Evolutionary conservation across 2,329 filamentous ascomycete genomes (phyloP).

Genomic region (Chaetomiaceae sp.): DNA sequence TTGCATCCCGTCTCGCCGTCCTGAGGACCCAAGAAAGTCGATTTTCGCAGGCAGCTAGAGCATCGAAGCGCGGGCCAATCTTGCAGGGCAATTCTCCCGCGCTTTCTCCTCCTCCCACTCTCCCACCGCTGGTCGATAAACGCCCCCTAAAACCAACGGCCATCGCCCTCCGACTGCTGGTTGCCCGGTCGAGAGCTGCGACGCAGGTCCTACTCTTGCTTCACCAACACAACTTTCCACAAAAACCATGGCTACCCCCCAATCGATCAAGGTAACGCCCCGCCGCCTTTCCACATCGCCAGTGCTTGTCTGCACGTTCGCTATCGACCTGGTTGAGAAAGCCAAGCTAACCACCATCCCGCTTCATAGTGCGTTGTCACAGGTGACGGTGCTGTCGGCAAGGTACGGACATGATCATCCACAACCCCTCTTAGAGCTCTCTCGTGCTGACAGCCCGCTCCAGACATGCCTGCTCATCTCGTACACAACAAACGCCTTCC

Average conservation of each 20-base stretch:
- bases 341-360: conserved; percentile 31
- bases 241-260: conserved; percentile 71
- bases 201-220: conserved; percentile 1
- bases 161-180: conserved; percentile 14
- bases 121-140: conserved; percentile 10
- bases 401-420: conserved; percentile 55
- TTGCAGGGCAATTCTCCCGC: conserved; percentile 17
- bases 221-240: not conserved
- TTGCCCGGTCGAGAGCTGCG: conserved; percentile 2
- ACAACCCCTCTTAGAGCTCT: conserved; percentile 13
- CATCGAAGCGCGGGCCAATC: conserved; percentile 16
- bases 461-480: conserved; percentile 98
- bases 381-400: conserved; percentile 97
- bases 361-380: conserved; percentile 84
- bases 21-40: conserved; percentile 12
- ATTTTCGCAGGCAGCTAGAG: conserved; percentile 16
- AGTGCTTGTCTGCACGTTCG: not conserved
- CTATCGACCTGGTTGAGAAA: not conserved
- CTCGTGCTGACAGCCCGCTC: conserved; percentile 21
- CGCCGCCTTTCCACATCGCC: not conserved
- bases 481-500: conserved; percentile 98
- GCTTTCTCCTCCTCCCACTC: conserved; percentile 12
- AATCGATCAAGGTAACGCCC: conserved; percentile 76
- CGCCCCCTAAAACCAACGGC: conserved; percentile 8
- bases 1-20: conserved; percentile 25